These are phyloP conservation scores for Coniochaeta sp. DNA, from an alignment of 2,329 filamentous ascomycete genomes.

Conservation along the genomic window DNA sequence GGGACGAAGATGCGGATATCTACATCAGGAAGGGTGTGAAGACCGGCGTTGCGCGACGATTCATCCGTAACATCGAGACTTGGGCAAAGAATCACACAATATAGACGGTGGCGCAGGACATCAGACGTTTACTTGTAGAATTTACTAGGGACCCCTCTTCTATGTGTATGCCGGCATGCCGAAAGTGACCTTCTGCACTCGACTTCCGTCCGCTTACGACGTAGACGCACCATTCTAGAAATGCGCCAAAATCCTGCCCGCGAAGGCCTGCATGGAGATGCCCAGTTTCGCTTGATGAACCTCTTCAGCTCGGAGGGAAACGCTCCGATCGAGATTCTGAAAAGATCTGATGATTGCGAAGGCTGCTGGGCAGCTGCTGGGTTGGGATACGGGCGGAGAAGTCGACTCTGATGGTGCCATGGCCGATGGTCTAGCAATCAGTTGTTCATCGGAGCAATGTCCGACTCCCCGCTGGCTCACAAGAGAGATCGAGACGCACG, in stretches of 20 bases:
- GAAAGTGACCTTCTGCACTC: not conserved
- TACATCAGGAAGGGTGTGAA: conserved; percentile 4
- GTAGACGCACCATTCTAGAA: not conserved
- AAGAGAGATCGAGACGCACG: no score
- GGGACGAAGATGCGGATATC: conserved; percentile 2
- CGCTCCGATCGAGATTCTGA: no score
- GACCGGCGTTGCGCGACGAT: conserved; percentile 4
- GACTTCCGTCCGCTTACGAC: not conserved
- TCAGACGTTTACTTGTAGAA: not conserved
- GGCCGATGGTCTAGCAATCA: no score
- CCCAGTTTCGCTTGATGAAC: not conserved
- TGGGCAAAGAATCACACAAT: conserved; percentile 1
- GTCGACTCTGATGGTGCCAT: no score
- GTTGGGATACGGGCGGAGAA: no score
- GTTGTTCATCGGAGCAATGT: no score
- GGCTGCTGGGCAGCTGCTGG: no score
- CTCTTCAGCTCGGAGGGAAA: not conserved
- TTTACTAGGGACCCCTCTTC: not conserved
- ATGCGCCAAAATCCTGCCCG: not conserved
- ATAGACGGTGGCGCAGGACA: not conserved
- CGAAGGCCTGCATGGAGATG: not conserved
- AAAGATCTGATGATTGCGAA: no score
- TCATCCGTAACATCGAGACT: conserved; percentile 4
- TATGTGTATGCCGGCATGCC: conserved; percentile 14
- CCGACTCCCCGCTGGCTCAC: no score